These are phyloP conservation scores for Coelastrella sp. DNA, from an alignment of 139 green algal species.

Conservation along the genomic window DNA sequence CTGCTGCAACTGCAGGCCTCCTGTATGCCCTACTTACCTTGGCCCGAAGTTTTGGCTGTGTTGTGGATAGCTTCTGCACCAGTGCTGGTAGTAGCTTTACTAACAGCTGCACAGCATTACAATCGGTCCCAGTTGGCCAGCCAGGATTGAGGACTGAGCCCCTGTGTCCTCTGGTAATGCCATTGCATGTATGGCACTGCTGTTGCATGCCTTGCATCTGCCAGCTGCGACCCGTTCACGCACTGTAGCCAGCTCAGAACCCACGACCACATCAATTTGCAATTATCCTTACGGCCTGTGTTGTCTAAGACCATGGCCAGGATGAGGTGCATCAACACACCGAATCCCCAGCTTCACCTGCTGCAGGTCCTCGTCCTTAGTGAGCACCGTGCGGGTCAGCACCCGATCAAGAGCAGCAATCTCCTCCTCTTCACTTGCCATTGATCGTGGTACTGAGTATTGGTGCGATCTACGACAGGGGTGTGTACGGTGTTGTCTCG, in stretches of 20 bases:
- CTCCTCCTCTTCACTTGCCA: slow-evolving; percentile 69
- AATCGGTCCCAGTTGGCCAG: no score
- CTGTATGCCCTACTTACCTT: not conserved
- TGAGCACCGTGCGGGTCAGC: slow-evolving; percentile 84
- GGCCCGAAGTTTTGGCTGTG: not conserved
- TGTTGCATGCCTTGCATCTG: not conserved
- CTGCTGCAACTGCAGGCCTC: not conserved
- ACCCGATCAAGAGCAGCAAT: slow-evolving; percentile 81
- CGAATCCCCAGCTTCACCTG: slow-evolving; percentile 51
- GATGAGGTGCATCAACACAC: not conserved
- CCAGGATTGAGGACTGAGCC: no score
- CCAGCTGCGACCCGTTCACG: not conserved
- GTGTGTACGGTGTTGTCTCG: no score
- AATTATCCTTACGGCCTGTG: no score
- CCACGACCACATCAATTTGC: no score
- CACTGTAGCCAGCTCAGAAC: no score
- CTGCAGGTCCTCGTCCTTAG: slow-evolving; percentile 84
- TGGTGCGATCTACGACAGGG: not conserved
- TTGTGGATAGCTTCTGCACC: slow-evolving; percentile 22
- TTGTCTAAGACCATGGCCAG: no score
- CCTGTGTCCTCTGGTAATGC: not conserved
- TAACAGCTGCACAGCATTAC: not conserved
- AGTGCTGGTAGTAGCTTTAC: slow-evolving; percentile 34
- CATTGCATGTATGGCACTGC: not conserved
- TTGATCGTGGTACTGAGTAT: no score